Conservation (phyloP, 2,329 filamentous ascomycete genomes). For the Xylariaceae sp. region DNA sequence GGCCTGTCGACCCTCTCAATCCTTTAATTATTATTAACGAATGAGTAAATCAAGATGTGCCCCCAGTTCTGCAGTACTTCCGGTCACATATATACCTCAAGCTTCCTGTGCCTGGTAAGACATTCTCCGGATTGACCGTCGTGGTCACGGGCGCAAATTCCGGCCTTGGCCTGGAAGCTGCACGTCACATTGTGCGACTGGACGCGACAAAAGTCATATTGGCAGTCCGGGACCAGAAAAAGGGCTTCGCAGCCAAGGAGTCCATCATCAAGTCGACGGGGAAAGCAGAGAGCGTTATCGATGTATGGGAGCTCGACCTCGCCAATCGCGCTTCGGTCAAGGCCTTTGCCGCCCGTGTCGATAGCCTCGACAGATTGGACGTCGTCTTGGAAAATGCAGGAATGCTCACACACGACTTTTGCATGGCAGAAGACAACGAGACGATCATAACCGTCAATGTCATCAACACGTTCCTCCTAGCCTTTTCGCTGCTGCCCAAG, state of each 20-base stretch:
- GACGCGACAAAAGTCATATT: constrained; percentile 51
- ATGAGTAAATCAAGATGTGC: background rate
- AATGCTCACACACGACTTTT: too few relatives aligned
- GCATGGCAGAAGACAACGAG: constrained; percentile 50
- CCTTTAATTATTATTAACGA: too few relatives aligned
- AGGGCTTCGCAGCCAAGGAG: constrained; percentile 49
- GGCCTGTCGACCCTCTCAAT: too few relatives aligned
- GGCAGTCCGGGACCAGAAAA: constrained; percentile 48
- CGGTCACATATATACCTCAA: background rate
- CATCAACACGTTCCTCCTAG: constrained; percentile 52
- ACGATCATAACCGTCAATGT: constrained; percentile 54
- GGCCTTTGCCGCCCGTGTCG: constrained; percentile 45
- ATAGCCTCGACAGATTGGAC: constrained; percentile 49
- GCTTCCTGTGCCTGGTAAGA: background rate
- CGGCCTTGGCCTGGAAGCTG: constrained; percentile 52
- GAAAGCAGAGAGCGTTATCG: constrained; percentile 35
- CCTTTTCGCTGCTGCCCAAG: constrained; percentile 51
- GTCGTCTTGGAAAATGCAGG: constrained; percentile 52
- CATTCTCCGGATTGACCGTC: constrained; percentile 24
- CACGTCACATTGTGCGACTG: constrained; percentile 49
- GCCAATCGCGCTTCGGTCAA: constrained; percentile 45
- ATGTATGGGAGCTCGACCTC: constrained; percentile 56
- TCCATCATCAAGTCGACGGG: constrained; percentile 43
- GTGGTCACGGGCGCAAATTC: constrained; percentile 54
- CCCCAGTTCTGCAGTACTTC: constrained; percentile 2